Percentiles rank a stretch among this genome's conserved stretches.
Evolutionary conservation across 2,329 filamentous ascomycete genomes (phyloP).

Genomic region (Colletotrichum costaricense): DNA sequence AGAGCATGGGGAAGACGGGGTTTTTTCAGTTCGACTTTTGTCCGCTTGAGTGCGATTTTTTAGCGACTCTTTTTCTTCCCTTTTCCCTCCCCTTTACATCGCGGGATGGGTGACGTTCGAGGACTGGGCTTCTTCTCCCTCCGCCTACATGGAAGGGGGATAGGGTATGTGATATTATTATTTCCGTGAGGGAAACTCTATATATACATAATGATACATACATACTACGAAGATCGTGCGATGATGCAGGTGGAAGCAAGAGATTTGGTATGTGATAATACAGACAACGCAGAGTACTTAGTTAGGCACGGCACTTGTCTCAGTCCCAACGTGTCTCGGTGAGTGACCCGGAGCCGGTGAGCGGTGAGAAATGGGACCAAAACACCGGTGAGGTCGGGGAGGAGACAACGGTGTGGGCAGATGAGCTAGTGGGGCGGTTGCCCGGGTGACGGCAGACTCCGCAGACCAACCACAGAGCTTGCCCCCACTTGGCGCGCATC

Average conservation of each 20-base stretch:
- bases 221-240: background rate
- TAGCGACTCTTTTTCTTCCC: background rate
- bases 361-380: constrained; percentile 8
- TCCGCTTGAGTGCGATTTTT: background rate
- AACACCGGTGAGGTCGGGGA: background rate
- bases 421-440: constrained; percentile 3
- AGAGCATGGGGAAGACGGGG: background rate
- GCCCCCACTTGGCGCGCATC: constrained; percentile 22
- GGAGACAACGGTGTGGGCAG: background rate
- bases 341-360: background rate
- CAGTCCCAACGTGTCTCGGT: background rate
- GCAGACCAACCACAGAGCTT: constrained; percentile 16
- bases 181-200: background rate
- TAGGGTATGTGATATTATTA: background rate
- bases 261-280: too few species aligned
- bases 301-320: background rate
- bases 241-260: too few species aligned
- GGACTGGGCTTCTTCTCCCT: background rate
- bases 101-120: background rate
- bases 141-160: background rate
- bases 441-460: background rate
- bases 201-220: constrained; percentile 22
- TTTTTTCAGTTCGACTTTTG: background rate
- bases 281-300: too few species aligned
- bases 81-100: background rate